phyloP scores from a whole-genome alignment of 352 stramenopile species.

The Phytophthora constricta region DNA sequence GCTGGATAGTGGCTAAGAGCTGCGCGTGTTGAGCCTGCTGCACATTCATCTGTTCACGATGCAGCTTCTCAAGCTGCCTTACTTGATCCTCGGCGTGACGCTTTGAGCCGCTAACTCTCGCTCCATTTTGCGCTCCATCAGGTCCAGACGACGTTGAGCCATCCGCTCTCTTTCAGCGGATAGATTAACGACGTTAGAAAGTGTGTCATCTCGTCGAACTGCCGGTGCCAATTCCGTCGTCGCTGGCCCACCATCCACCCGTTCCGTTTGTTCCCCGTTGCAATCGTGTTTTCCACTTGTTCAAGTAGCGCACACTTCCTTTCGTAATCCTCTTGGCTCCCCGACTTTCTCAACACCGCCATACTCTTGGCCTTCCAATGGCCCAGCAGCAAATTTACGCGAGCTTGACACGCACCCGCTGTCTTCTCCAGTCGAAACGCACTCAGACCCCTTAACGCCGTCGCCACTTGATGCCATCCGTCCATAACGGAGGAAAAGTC shows the following conservation, averaged over 20 bases:
- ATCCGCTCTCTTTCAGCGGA: slow-evolving; percentile 15
- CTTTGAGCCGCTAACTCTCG: slow-evolving; percentile 39
- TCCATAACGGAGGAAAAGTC: slow-evolving; percentile 36
- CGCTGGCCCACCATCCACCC: too few species aligned
- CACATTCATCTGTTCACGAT: slow-evolving; percentile 30
- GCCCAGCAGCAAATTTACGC: slow-evolving; percentile 35
- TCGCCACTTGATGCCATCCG: slow-evolving; percentile 41
- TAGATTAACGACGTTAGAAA: not conserved
- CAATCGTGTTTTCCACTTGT: too few species aligned
- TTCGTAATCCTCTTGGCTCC: slow-evolving; percentile 32
- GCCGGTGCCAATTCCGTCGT: too few species aligned
- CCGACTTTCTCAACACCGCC: slow-evolving; percentile 38
- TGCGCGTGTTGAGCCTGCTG: too few species aligned
- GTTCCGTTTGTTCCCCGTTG: too few species aligned
- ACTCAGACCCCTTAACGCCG: slow-evolving; percentile 15
- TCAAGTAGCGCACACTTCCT: slow-evolving; percentile 34
- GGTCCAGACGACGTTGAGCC: slow-evolving; percentile 34
- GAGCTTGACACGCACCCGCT: slow-evolving; percentile 41
- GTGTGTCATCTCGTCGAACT: too few species aligned
- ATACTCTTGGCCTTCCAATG: slow-evolving; percentile 39
- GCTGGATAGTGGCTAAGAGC: slow-evolving; percentile 39
- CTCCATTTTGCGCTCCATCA: slow-evolving; percentile 43
- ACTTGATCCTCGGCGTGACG: slow-evolving; percentile 40
- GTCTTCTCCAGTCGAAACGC: slow-evolving; percentile 42
- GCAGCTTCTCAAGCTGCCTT: slow-evolving; percentile 26